These are phyloP conservation scores for Xylaria hypoxylon DNA, from an alignment of 2,329 filamentous ascomycete genomes.

Conservation along the genomic window DNA sequence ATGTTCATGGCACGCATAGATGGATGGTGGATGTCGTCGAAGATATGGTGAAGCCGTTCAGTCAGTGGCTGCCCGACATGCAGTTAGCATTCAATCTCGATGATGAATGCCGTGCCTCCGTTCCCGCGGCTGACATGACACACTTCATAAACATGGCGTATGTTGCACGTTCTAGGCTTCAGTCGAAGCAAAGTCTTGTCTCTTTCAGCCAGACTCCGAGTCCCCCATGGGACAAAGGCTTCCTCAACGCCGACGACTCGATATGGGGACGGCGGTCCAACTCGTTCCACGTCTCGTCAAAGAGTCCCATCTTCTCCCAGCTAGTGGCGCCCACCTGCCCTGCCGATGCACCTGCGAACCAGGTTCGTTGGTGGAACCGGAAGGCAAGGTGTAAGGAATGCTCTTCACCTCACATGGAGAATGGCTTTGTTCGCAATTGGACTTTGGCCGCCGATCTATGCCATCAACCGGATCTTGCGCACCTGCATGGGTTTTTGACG, in stretches of 20 bases:
- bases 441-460: conserved; percentile 59
- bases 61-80: conserved; percentile 62
- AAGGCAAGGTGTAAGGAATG: conserved; percentile 52
- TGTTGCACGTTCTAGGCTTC: conserved; percentile 43
- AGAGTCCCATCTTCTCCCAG: conserved; percentile 52
- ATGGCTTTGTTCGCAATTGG: conserved; percentile 59
- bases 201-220: conserved; percentile 42
- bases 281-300: conserved; percentile 46
- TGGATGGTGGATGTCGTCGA: conserved; percentile 55
- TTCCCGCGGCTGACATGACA: conserved; percentile 57
- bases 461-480: conserved; percentile 60
- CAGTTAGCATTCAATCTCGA: conserved; percentile 64
- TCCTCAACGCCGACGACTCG: conserved; percentile 41
- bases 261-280: conserved; percentile 45
- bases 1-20: conserved; percentile 50
- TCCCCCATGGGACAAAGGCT: conserved; percentile 45
- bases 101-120: conserved; percentile 62
- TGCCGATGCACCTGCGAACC: conserved; percentile 58
- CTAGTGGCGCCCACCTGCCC: conserved; percentile 58
- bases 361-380: conserved; percentile 55
- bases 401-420: conserved; percentile 53
- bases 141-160: conserved; percentile 49
- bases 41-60: conserved; percentile 56
- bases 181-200: conserved; percentile 40
- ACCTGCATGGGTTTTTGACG: conserved; percentile 64